Percentiles rank a stretch among this genome's conserved stretches.
These are phyloP conservation scores for Myxozyma vanderwaltii DNA, from an alignment of 805 yeast species.

Conservation along the genomic window DNA sequence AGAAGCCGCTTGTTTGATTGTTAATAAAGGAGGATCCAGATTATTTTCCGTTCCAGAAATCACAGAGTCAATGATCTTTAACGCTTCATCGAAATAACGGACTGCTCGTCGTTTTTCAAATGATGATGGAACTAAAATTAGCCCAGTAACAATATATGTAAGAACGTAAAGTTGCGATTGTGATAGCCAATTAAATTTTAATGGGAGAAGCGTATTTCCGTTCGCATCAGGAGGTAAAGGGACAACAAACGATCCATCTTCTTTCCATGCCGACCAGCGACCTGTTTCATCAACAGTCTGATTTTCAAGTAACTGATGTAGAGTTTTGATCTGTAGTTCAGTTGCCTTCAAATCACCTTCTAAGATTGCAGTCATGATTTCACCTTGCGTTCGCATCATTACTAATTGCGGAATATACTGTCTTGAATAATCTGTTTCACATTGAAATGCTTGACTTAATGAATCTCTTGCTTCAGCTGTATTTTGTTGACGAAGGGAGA, in stretches of 20 bases:
- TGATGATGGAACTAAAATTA: slow-evolving; percentile 3
- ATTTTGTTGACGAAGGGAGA: slow-evolving; percentile 13
- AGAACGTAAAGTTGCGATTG: slow-evolving; percentile 25
- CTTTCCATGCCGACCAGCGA: slow-evolving; percentile 23
- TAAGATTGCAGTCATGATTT: background rate
- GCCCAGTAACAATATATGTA: slow-evolving; percentile 23
- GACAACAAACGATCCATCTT: slow-evolving; percentile 25
- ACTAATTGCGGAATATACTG: slow-evolving; percentile 26
- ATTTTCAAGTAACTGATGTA: slow-evolving; percentile 22
- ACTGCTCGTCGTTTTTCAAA: slow-evolving; percentile 15
- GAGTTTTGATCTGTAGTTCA: slow-evolving; percentile 1
- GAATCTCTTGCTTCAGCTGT: slow-evolving; percentile 8
- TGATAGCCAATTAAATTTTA: slow-evolving; percentile 25
- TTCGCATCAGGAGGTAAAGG: slow-evolving; percentile 13
- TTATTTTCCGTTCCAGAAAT: background rate
- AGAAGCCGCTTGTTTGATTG: slow-evolving; percentile 13
- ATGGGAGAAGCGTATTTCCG: slow-evolving; percentile 9
- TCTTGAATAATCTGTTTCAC: slow-evolving; percentile 29
- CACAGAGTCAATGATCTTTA: slow-evolving; percentile 13
- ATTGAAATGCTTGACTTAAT: slow-evolving; percentile 18
- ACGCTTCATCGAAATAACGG: slow-evolving; percentile 14
- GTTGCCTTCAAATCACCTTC: slow-evolving; percentile 4
- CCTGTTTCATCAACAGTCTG: slow-evolving; percentile 14
- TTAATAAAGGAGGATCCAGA: slow-evolving; percentile 4
- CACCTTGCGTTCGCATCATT: slow-evolving; percentile 22